Percentiles rank a stretch among this genome's conserved stretches.
These are phyloP conservation scores for Epichloe coenophiala DNA, from an alignment of 2,329 filamentous ascomycete species.

Conservation along the genomic window DNA sequence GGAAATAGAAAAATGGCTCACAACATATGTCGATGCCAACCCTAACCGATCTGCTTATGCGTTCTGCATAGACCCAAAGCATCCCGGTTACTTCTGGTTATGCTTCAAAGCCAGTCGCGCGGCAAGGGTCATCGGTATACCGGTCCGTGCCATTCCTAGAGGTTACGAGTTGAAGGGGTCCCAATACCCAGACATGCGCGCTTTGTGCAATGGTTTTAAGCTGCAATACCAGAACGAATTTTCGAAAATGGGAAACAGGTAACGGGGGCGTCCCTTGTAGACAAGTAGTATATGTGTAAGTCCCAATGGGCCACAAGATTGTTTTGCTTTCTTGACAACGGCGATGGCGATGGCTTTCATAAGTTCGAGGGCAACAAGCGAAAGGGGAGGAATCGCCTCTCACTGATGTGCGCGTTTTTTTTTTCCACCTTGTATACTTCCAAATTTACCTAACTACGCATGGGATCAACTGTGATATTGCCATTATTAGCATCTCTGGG, in stretches of 20 bases:
- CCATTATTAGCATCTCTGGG: no score
- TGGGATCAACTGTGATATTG: no score
- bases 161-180: conserved; percentile 84
- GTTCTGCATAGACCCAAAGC: conserved; percentile 86
- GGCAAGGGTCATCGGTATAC: conserved; percentile 63
- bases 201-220: conserved; percentile 96
- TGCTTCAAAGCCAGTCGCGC: conserved; percentile 86
- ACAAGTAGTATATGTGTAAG: neutral
- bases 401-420: no score
- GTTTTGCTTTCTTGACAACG: no score
- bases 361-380: no score
- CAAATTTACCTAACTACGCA: no score
- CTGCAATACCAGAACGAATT: conserved; percentile 56
- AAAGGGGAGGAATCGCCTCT: no score
- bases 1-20: conserved; percentile 74
- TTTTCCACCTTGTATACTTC: no score
- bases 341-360: no score
- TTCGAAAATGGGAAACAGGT: conserved; percentile 40
- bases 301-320: no score
- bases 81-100: conserved; percentile 87
- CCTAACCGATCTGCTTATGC: conserved; percentile 86
- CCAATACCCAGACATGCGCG: conserved; percentile 87
- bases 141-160: conserved; percentile 81
- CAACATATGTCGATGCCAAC: conserved; percentile 91
- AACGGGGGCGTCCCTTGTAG: neutral